Base-by-base conservation (phyloP, 202 grass and related monocot genomes). In the Panicum virgatum region DNA sequence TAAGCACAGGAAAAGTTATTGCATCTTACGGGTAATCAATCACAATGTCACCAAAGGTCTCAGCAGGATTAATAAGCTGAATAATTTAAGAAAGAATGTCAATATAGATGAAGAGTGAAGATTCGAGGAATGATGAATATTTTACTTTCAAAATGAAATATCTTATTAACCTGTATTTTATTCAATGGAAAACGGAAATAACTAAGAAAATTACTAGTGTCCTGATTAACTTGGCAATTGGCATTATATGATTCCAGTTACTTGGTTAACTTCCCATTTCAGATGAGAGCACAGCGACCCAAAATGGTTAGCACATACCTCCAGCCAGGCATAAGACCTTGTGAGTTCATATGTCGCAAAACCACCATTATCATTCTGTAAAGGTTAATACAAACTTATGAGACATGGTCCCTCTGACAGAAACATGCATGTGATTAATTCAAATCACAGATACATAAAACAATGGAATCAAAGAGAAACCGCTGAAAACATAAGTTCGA, bases 11-110 rank as follows among this genome's bases (percentile, higher is more conserved):
- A 53, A 71, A 11, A 62, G 51, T 82, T 62, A 73, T 72, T 11
- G 13, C 47, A 63, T 94, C 94, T 92, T 92, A 97, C 94, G 92
- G 83, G 71, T 97, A 94, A 90, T 97, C 94, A 72, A 97, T 94
- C 70, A 94, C 79, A 76, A 97, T 92, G 66, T 89, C 86, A 32
- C 92, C 94, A 73, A 97, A 97, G 44, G 90, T 94, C 74, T 97
- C 92, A 46, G 94, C 81, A 66, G 94, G 94, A 84, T 97, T 97
- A 75, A 97, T 88, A 45, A 97, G 76, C 94, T 97, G 85, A 63
- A 64, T 83, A 70, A 62, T 72, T 85, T 13, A 80, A 73, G 2
- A 85, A 76, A 60, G 5, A 26, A 73, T 88, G 59, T 69, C 69
- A 84, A 46, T 83, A 85, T 10, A 62, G 8, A 84, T 3, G n/a